Conservation (phyloP, 192 early-diverging fungal species). For the Rhizoclosmatium globosum region DNA sequence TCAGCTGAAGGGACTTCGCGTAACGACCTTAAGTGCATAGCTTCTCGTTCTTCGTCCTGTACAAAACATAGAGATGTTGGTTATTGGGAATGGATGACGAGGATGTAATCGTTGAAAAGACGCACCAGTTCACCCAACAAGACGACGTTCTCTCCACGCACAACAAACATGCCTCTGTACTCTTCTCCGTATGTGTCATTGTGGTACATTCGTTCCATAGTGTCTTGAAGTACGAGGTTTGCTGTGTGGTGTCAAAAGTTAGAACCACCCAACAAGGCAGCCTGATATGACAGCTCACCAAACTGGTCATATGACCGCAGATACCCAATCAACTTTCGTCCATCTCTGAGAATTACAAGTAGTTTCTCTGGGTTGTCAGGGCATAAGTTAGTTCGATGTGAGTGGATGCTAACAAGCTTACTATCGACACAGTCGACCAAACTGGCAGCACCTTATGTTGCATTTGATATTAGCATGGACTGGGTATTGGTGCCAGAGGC, state of each 20-base stretch:
- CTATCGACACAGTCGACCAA: constrained; percentile 95
- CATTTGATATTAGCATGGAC: neutral
- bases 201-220: constrained; percentile 93
- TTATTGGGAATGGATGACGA: neutral
- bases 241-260: constrained; percentile 56
- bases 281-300: constrained; percentile 59
- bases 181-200: constrained; percentile 91
- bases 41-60: constrained; percentile 80
- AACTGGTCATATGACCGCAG: constrained; percentile 99
- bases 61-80: neutral
- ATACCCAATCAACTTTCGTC: constrained; percentile 91
- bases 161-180: constrained; percentile 92
- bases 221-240: constrained; percentile 98
- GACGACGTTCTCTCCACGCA: constrained; percentile 98
- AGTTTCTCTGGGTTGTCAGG: constrained; percentile 56
- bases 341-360: constrained; percentile 92
- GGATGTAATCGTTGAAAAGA: constrained; percentile 20
- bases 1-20: constrained; percentile 83
- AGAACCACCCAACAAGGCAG: neutral
- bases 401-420: constrained; percentile 40
- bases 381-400: neutral
- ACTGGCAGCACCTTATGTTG: constrained; percentile 76
- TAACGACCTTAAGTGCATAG: constrained; percentile 63
- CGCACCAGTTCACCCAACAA: constrained; percentile 86
- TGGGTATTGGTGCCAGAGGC: neutral